Evolutionary conservation across 108 stramenopile species (phyloP).

Genomic region (Cylindrotheca fusiformis): DNA sequence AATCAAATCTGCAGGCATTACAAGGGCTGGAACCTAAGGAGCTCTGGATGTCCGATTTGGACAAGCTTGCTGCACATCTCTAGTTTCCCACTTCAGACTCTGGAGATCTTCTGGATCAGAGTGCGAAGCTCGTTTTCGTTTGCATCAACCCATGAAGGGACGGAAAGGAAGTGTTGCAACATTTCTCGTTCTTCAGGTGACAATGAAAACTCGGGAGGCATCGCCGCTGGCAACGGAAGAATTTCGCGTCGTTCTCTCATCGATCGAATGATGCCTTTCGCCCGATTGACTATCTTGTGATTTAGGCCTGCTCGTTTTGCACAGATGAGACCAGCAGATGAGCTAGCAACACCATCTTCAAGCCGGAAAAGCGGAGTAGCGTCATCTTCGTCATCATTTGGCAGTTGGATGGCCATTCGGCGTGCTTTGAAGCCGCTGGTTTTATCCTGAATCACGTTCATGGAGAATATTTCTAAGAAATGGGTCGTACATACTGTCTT

Average conservation of each 20-base stretch:
- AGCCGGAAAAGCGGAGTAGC: slow-evolving; percentile 89
- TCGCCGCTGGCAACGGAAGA: slow-evolving; percentile 48
- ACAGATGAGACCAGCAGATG: slow-evolving; percentile 91
- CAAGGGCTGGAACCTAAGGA: slow-evolving; percentile 51
- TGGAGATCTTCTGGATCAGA: slow-evolving; percentile 17
- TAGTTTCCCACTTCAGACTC: slow-evolving; percentile 3
- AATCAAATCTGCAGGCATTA: slow-evolving; percentile 51
- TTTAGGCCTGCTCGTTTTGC: slow-evolving; percentile 87
- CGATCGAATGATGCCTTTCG: slow-evolving; percentile 61
- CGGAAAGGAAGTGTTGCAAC: slow-evolving; percentile 46
- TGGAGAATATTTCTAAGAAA: slow-evolving; percentile 93
- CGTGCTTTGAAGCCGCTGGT: slow-evolving; percentile 74
- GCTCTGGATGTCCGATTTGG: slow-evolving; percentile 81
- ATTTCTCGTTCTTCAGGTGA: slow-evolving; percentile 38
- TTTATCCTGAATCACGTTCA: slow-evolving; percentile 66
- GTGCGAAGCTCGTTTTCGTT: slow-evolving; percentile 45
- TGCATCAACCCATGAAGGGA: slow-evolving; percentile 45
- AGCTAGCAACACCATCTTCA: slow-evolving; percentile 79
- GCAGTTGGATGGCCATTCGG: slow-evolving; percentile 87
- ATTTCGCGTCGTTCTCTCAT: slow-evolving; percentile 56
- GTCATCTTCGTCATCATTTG: slow-evolving; percentile 58
- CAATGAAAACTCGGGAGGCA: slow-evolving; percentile 26
- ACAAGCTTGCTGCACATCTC: slow-evolving; percentile 64
- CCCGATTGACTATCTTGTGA: slow-evolving; percentile 51
- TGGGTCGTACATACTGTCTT: slow-evolving; percentile 91